These are phyloP conservation scores for Picea abies DNA, from an alignment of 83 land plant species.

Conservation along the genomic window DNA sequence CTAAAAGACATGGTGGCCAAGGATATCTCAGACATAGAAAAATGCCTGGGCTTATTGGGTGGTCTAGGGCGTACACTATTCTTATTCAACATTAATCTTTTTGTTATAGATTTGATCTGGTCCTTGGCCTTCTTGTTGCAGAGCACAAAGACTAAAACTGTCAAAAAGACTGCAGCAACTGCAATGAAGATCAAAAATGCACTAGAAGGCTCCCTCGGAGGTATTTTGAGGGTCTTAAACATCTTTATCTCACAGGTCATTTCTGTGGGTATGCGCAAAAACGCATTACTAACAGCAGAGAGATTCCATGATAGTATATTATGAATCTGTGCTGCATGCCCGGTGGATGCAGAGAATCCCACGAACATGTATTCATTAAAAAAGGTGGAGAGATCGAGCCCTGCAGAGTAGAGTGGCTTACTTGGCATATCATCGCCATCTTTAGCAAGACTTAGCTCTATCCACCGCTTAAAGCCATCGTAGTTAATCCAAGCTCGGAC, in stretches of 20 bases:
- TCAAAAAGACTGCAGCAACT: constrained; percentile 17
- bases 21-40: constrained; percentile 31
- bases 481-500: constrained; percentile 38
- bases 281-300: constrained; percentile 14
- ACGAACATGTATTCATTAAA: constrained; percentile 52
- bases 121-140: constrained; percentile 20
- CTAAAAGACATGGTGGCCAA: constrained; percentile 29
- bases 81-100: constrained; percentile 9
- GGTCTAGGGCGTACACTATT: constrained; percentile 19
- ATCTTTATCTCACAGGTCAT: constrained; percentile 34
- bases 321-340: constrained; percentile 28
- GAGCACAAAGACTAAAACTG: constrained; percentile 13
- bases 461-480: constrained; percentile 23
- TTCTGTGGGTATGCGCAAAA: constrained; percentile 20
- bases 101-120: neutral
- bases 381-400: constrained; percentile 33
- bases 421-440: constrained; percentile 4
- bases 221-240: neutral
- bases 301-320: constrained; percentile 32
- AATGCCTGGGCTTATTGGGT: constrained; percentile 33
- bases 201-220: constrained; percentile 13
- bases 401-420: constrained; percentile 21
- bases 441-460: constrained; percentile 25
- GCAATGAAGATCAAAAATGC: constrained; percentile 20
- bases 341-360: constrained; percentile 48